Base-by-base conservation (phyloP, 1,139 yeast species). In the Saccharomyces uvarum region DNA sequence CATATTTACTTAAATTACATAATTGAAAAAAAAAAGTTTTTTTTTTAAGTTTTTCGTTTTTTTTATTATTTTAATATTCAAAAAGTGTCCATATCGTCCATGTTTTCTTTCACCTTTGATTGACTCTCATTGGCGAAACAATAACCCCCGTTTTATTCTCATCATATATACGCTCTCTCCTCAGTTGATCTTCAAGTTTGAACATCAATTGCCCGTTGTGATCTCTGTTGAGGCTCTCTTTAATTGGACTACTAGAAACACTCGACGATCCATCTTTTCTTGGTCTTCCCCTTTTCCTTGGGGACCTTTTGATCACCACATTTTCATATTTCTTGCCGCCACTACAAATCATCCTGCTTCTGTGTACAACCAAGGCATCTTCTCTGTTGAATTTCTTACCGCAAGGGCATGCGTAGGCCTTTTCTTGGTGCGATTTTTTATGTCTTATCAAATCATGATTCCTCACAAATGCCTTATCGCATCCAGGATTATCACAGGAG, bases 361-460 rank as follows among this genome's bases (percentile, higher is more conserved):
- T 77, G 67, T 93, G 99, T 59, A 93, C 81, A 61, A 82, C 83
- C 68, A 91, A 75, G 0, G 97, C 97, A 72, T 93, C 98, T 55
- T 87, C 84, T 56, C 98, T 77, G 4, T 95, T 84, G 72, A 93
- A 95, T 58, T 85, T 86, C 72, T 90, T 91, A 19, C 98, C 97
- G 73, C 99, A 95, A 0, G 86, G 86, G 71, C 99, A 95, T 49
- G 75, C 76, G 63, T 80, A 85, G 48, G 84, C 82, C 59, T 86
- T 82, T 57, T 86, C 91, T 57, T 82, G 78, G 66, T 95, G 99
- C 21, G 93, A 88, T 68, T 89, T 90, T 58, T 83, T 83, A 66
- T 95, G 99, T 58, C 99, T 80, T 57, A 90, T 82, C 63, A 95
- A 76, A 71, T 95, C 99, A 68, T 95, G 99, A 61, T 95, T 97